phyloP scores from a whole-genome alignment of 2,329 filamentous ascomycete genomes.

The Botryotinia convoluta region DNA sequence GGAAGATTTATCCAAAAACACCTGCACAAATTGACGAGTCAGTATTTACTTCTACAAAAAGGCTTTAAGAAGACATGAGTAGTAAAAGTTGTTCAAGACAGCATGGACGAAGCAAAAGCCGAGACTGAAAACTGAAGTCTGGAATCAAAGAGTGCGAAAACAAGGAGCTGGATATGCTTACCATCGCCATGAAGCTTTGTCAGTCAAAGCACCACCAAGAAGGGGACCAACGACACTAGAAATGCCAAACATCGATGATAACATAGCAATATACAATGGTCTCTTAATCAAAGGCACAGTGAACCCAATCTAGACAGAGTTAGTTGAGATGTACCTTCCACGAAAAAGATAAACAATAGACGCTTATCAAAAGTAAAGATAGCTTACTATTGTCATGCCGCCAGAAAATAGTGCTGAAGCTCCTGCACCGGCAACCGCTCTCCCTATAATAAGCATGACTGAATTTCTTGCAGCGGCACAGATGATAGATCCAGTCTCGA shows the following conservation, averaged over 20 bases:
- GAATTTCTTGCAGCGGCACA: conserved; percentile 40
- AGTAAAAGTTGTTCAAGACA: not conserved
- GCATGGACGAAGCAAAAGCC: not conserved
- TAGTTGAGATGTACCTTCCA: conserved; percentile 28
- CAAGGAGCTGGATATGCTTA: not conserved
- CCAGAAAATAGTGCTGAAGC: conserved; percentile 39
- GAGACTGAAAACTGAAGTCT: not conserved
- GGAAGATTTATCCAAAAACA: conserved; percentile 43
- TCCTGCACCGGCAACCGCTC: conserved; percentile 40
- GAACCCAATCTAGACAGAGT: conserved; percentile 39
- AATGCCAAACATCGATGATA: conserved; percentile 39
- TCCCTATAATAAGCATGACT: conserved; percentile 39
- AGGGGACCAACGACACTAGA: conserved; percentile 40
- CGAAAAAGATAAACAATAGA: not conserved
- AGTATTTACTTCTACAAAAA: not conserved
- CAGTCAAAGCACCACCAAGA: conserved; percentile 41
- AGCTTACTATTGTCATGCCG: conserved; percentile 24
- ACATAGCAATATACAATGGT: conserved; percentile 37
- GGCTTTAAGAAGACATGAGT: not conserved
- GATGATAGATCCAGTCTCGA: conserved; percentile 40
- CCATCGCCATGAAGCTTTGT: conserved; percentile 43
- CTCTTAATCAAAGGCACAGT: conserved; percentile 37
- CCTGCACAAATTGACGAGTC: not conserved
- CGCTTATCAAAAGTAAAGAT: not conserved
- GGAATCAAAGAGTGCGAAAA: not conserved